Evolutionary conservation across 805 yeast species (phyloP).

Genomic region (Saccharomyces eubayanus): DNA sequence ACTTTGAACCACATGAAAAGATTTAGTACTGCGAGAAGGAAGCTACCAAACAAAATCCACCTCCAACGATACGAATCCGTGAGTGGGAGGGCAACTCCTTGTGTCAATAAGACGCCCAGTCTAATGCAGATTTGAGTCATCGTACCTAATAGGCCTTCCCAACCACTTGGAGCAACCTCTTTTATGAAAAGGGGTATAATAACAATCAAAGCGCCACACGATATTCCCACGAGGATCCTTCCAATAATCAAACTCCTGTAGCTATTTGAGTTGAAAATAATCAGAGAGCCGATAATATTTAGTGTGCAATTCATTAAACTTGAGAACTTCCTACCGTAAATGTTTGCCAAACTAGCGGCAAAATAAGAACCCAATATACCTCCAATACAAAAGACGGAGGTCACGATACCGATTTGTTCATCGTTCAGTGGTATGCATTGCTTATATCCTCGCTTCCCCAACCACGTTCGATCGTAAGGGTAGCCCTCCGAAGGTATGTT

Average conservation of each 20-base stretch:
- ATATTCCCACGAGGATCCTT: slow-evolving; percentile 65
- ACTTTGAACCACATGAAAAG: neutral
- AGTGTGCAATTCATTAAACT: slow-evolving; percentile 45
- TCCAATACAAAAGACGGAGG: slow-evolving; percentile 78
- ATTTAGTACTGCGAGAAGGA: neutral
- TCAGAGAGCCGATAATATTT: slow-evolving; percentile 43
- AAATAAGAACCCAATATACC: slow-evolving; percentile 69
- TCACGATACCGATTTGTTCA: slow-evolving; percentile 59
- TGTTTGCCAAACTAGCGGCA: slow-evolving; percentile 64
- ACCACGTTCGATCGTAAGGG: slow-evolving; percentile 33
- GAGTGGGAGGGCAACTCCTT: slow-evolving; percentile 42
- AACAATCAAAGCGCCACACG: slow-evolving; percentile 75
- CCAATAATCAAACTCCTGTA: slow-evolving; percentile 33
- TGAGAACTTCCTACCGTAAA: slow-evolving; percentile 51
- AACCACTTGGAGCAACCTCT: slow-evolving; percentile 56
- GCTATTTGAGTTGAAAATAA: neutral
- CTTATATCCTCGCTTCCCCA: slow-evolving; percentile 37
- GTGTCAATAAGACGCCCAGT: slow-evolving; percentile 67
- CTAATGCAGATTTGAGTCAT: slow-evolving; percentile 75
- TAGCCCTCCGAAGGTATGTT: slow-evolving; percentile 11
- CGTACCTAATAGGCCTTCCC: slow-evolving; percentile 66
- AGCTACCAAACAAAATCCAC: neutral
- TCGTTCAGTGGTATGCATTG: slow-evolving; percentile 55
- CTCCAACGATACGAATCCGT: slow-evolving; percentile 6
- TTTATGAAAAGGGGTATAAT: slow-evolving; percentile 66